phyloP scores from a whole-genome alignment of 1,284 basidiomycete species.

The Papiliotrema nemorosa region DNA sequence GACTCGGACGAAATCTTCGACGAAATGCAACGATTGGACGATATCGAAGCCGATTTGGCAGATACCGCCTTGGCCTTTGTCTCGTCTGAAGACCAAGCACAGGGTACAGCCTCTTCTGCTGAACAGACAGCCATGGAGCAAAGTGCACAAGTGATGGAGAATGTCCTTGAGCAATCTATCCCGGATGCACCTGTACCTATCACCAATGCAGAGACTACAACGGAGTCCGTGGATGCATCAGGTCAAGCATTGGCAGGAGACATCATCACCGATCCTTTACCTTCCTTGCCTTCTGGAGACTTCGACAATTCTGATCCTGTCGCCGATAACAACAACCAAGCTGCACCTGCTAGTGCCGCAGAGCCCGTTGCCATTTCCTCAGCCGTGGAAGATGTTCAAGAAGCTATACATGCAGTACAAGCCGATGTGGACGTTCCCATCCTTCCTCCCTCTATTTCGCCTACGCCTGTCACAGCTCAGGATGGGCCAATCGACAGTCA shows the following conservation, averaged over 20 bases:
- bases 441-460: neutral
- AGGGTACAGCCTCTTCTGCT: neutral
- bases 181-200: constrained; percentile 1
- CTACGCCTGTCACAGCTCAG: neutral
- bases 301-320: neutral
- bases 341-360: neutral
- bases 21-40: constrained; percentile 26
- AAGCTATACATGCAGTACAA: constrained; percentile 5
- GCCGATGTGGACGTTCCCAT: constrained; percentile 1
- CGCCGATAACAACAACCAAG: neutral
- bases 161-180: constrained; percentile 8
- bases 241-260: no score
- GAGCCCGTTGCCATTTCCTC: neutral
- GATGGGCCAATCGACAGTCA: no score
- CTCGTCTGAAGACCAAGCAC: neutral
- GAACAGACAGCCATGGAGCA: neutral
- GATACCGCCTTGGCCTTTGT: constrained; percentile 29
- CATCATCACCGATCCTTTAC: no score
- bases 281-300: no score
- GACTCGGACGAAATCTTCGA: constrained; percentile 16
- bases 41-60: constrained; percentile 35
- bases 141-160: constrained; percentile 6
- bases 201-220: neutral
- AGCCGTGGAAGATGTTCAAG: constrained; percentile 9
- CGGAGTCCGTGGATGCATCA: no score